Evolutionary conservation across 257 asterid genomes (phyloP).

Genomic region (Oldenlandia corymbosa): DNA sequence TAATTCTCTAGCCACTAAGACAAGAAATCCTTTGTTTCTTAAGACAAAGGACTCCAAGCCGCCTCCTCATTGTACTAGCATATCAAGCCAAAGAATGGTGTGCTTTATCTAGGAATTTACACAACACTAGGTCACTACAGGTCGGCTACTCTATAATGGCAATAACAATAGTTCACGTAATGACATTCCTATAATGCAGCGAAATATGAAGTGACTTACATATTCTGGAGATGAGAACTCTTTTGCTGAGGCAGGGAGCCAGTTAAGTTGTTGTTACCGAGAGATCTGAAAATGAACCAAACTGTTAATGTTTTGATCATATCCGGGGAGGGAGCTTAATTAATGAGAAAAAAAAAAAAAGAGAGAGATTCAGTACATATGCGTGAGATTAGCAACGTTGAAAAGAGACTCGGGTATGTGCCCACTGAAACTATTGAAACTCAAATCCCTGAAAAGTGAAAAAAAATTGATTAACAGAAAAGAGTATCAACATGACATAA

Average conservation of each 20-base stretch:
- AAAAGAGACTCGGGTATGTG: conserved; percentile 50
- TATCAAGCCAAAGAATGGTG: neutral
- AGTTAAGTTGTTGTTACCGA: conserved; percentile 65
- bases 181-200: neutral
- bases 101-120: neutral
- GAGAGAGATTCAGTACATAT: conserved; percentile 37
- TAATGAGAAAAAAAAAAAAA: too few relatives aligned
- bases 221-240: conserved; percentile 35
- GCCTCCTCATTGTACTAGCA: neutral
- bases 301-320: neutral
- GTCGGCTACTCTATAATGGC: neutral
- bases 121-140: neutral
- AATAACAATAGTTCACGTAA: neutral
- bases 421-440: conserved; percentile 79
- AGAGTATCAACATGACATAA: neutral
- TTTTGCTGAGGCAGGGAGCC: conserved; percentile 51
- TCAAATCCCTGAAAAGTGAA: conserved; percentile 61
- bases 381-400: conserved; percentile 41
- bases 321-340: neutral
- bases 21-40: too few relatives aligned
- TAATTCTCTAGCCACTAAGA: neutral
- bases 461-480: neutral
- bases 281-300: conserved; percentile 50
- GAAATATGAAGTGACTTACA: conserved; percentile 34
- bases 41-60: too few relatives aligned